phyloP scores from a whole-genome alignment of 352 stramenopile genomes.

The Globisporangium ultimum region DNA sequence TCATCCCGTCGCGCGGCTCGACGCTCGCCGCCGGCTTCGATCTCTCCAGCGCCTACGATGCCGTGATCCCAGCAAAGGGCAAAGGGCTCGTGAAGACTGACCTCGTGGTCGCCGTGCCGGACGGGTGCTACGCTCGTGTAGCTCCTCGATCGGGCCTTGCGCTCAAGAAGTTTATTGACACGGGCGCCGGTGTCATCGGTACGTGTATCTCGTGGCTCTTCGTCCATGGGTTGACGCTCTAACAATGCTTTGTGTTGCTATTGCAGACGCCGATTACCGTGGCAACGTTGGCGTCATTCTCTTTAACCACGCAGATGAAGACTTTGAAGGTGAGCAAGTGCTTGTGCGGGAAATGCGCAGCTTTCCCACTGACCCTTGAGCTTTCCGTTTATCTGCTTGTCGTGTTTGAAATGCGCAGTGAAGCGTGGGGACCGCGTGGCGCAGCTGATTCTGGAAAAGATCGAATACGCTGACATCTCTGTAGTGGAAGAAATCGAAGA shows the following conservation, averaged over 20 bases:
- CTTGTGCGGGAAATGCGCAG: background rate
- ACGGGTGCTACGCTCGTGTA: slow-evolving; percentile 92
- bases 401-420: slow-evolving; percentile 32
- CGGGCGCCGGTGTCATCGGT: slow-evolving; percentile 96
- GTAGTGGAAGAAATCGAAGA: slow-evolving; percentile 96
- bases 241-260: background rate
- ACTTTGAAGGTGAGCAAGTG: slow-evolving; percentile 74
- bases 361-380: background rate
- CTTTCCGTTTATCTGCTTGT: background rate
- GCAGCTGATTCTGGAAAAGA: slow-evolving; percentile 97
- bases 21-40: slow-evolving; percentile 79
- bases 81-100: slow-evolving; percentile 98
- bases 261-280: slow-evolving; percentile 95
- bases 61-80: slow-evolving; percentile 86
- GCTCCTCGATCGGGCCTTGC: slow-evolving; percentile 92
- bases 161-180: slow-evolving; percentile 98
- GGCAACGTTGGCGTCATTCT: slow-evolving; percentile 98
- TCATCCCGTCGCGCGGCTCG: slow-evolving; percentile 75
- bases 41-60: slow-evolving; percentile 82
- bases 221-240: too few relatives aligned
- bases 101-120: slow-evolving; percentile 92
- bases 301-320: slow-evolving; percentile 96
- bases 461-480: slow-evolving; percentile 86
- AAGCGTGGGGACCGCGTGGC: slow-evolving; percentile 95
- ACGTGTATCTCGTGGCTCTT: background rate